Conservation (phyloP, 2,329 filamentous ascomycete genomes). For the Ophiostoma piceae region DNA sequence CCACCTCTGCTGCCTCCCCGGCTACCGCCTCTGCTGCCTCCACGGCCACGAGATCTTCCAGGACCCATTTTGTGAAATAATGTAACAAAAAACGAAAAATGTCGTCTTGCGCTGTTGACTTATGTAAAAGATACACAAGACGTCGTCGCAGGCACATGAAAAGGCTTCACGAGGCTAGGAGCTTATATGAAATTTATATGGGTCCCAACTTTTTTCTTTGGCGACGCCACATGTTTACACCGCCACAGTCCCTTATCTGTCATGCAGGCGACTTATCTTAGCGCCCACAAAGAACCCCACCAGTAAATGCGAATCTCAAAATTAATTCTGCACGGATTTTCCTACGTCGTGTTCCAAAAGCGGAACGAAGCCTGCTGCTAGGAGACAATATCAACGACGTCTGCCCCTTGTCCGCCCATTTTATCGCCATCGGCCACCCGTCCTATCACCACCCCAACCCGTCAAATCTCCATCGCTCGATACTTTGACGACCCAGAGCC, state of each 20-base stretch:
- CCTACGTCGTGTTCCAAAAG: constrained; percentile 21
- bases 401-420: constrained; percentile 18
- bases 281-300: constrained; percentile 45
- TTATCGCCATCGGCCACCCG: constrained; percentile 16
- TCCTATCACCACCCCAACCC: constrained; percentile 24
- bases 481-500: background rate
- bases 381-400: constrained; percentile 19
- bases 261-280: constrained; percentile 42
- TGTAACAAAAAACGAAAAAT: background rate
- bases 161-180: constrained; percentile 22
- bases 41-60: constrained; percentile 31
- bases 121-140: background rate
- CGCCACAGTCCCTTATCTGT: constrained; percentile 34
- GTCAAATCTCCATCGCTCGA: constrained; percentile 6
- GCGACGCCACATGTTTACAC: constrained; percentile 17
- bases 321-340: constrained; percentile 29
- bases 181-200: constrained; percentile 19
- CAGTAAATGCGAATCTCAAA: constrained; percentile 29
- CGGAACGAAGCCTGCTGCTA: constrained; percentile 17
- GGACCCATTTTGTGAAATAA: constrained; percentile 33
- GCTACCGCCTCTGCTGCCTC: constrained; percentile 33
- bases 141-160: constrained; percentile 13
- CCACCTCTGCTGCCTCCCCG: constrained; percentile 34
- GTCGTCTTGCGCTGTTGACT: background rate
- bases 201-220: constrained; percentile 14